Evolutionary conservation across 139 green algal genomes (phyloP).

Genomic region (Closterium sp.): DNA sequence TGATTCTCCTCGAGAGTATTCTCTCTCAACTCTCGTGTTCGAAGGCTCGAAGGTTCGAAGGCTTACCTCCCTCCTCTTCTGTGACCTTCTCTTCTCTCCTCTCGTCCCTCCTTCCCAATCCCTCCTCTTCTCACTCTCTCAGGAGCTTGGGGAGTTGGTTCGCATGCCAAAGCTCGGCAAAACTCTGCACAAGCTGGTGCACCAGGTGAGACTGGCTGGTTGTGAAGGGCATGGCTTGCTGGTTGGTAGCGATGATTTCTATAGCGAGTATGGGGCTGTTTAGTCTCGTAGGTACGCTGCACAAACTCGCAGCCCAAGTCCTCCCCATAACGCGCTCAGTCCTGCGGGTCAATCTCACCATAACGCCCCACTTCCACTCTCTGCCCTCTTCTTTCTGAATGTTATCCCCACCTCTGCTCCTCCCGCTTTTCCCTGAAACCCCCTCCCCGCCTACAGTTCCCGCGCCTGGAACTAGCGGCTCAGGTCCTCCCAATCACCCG

Average conservation of each 20-base stretch:
- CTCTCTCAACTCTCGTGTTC: too few species aligned
- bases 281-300: too few species aligned
- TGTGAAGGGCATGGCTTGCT: neutral
- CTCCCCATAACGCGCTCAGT: slow-evolving; percentile 92
- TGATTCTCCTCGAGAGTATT: too few species aligned
- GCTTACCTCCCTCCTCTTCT: too few species aligned
- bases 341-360: slow-evolving; percentile 91
- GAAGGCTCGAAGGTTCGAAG: too few species aligned
- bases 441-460: slow-evolving; percentile 58
- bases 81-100: neutral
- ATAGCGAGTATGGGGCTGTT: too few species aligned
- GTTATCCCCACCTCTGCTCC: too few species aligned
- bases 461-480: slow-evolving; percentile 85
- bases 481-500: slow-evolving; percentile 96
- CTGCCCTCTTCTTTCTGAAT: too few species aligned
- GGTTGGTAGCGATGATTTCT: too few species aligned
- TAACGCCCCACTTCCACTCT: slow-evolving; percentile 95
- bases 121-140: neutral
- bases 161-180: slow-evolving; percentile 94
- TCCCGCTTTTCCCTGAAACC: too few species aligned
- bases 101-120: neutral
- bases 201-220: slow-evolving; percentile 73
- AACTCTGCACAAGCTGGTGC: slow-evolving; percentile 87
- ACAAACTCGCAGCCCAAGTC: slow-evolving; percentile 84
- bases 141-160: slow-evolving; percentile 93